A percentile compares a stretch with the other conserved stretches of the same genome.
phyloP scores from a whole-genome alignment of 441 rosid species.

The Populus hybrid region DNA sequence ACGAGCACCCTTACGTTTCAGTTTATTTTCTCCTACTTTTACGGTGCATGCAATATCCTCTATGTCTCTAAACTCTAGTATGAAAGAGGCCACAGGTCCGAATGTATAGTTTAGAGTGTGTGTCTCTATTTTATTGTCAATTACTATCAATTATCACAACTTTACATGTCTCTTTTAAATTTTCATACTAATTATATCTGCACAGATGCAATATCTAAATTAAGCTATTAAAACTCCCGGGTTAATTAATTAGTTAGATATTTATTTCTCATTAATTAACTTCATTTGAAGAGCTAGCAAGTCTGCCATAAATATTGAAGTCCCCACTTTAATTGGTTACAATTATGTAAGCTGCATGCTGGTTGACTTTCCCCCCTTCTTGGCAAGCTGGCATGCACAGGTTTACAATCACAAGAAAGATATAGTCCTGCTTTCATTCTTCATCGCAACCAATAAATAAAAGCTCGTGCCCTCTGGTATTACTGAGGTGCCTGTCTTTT shows the following conservation, averaged over 20 bases:
- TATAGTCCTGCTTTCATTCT: slow-evolving; percentile 42
- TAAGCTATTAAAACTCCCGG: neutral
- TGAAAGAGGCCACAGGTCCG: neutral
- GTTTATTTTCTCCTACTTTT: neutral
- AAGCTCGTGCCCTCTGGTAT: slow-evolving; percentile 1
- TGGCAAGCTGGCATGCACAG: slow-evolving; percentile 23
- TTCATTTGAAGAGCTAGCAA: neutral
- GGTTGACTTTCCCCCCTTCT: slow-evolving; percentile 32
- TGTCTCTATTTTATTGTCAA: neutral
- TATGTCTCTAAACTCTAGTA: neutral
- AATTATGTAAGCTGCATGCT: slow-evolving; percentile 17
- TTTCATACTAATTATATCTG: neutral
- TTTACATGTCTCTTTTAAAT: neutral
- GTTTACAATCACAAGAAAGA: slow-evolving; percentile 30
- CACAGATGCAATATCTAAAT: too few relatives aligned
- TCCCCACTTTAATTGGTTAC: neutral
- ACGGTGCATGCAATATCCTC: neutral
- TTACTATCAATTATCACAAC: neutral
- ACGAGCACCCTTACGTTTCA: too few relatives aligned
- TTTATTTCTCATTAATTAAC: slow-evolving; percentile 5
- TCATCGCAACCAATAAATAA: slow-evolving; percentile 19
- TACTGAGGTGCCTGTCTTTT: neutral
- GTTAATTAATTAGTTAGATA: neutral
- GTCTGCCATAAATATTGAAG: neutral
- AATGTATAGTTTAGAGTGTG: neutral